Evolutionary conservation across 108 stramenopile species (phyloP).

Genomic region (Conticribra weissflogii): DNA sequence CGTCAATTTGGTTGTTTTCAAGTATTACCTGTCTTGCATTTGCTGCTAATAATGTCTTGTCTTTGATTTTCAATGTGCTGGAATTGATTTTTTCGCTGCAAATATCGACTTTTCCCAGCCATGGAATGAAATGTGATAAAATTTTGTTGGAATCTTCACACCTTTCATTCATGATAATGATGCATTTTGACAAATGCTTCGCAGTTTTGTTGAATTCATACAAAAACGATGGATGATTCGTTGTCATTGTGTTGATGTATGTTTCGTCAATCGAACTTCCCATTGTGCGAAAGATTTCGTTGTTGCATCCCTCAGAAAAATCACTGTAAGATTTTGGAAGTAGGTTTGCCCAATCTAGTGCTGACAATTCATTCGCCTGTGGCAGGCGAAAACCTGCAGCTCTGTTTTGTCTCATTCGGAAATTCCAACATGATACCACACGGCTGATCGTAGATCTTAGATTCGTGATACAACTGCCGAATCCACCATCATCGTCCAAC

Average conservation of each 20-base stretch:
- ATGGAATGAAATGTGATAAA: constrained; percentile 16
- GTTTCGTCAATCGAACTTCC: constrained; percentile 9
- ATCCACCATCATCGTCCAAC: not conserved
- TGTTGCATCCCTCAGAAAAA: constrained; percentile 28
- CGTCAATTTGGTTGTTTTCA: constrained; percentile 28
- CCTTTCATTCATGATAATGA: constrained; percentile 11
- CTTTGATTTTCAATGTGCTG: not conserved
- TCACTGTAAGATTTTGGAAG: constrained; percentile 15
- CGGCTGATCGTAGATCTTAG: constrained; percentile 18
- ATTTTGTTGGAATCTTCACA: constrained; percentile 28
- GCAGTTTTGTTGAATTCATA: constrained; percentile 19
- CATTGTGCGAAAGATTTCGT: constrained; percentile 18
- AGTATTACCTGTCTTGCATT: constrained; percentile 16
- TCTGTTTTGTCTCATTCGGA: constrained; percentile 9
- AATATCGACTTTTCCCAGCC: constrained; percentile 23
- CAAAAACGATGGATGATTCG: constrained; percentile 7
- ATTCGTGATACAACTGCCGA: constrained; percentile 19
- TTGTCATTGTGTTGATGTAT: constrained; percentile 11
- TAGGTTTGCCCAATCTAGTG: constrained; percentile 18
- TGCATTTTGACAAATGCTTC: constrained; percentile 9
- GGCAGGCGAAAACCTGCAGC: not conserved
- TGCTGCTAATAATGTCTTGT: constrained; percentile 6
- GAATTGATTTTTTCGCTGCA: constrained; percentile 2
- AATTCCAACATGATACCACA: constrained; percentile 35
- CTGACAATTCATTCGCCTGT: constrained; percentile 7